Evolutionary conservation across 768 basidiomycete genomes (phyloP), one percentile per base, ranked within the genome.

Genomic region (Serendipita sp.): DNA sequence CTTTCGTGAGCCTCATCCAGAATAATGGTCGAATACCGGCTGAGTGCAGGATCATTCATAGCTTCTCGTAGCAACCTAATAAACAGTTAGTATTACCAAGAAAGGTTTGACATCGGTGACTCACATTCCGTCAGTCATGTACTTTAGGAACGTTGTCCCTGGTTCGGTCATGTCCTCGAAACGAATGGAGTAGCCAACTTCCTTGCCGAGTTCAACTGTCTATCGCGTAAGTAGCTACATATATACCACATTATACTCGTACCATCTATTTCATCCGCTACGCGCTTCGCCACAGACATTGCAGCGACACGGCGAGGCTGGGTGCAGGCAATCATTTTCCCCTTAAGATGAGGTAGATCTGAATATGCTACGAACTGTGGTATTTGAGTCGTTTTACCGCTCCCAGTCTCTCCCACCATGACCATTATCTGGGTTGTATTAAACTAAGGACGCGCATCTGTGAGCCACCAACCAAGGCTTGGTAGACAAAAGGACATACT

Each of bases 201-300:
- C 86, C 70, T 89, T 86, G 36, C 95, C 95, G 1, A 99, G 85
- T 74, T 85, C 81, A 3, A 99, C 93, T 93, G 68, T 3, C 67
- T 71, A 44, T 68, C 7, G 64, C 34, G 36, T 46, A 51, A 66
- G 54, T 44, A 46, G 30, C 16, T 32, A 10, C 66, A 5, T 54
- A 63, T 63, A 11, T 4, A 18, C 2, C 16, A 56, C 7, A 52
- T 16, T 52, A 54, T 5, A 52, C 11, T 64, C 89, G 70, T 69
- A 91, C 91, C 91, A 73, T 98, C 95, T 92, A 98, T 94, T 75
- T 98, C 95, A 71, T 98, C 95, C 3, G 95, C 93, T 1, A 99
- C 95, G 76, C 95, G 93, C 74, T 95, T 94, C 23, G 95, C 95
- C 1, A 97, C 95, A 15, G 89, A 91, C 91, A 96, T 97, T 7